phyloP scores from a whole-genome alignment of 805 yeast species.

The Pichia scutulata region DNA sequence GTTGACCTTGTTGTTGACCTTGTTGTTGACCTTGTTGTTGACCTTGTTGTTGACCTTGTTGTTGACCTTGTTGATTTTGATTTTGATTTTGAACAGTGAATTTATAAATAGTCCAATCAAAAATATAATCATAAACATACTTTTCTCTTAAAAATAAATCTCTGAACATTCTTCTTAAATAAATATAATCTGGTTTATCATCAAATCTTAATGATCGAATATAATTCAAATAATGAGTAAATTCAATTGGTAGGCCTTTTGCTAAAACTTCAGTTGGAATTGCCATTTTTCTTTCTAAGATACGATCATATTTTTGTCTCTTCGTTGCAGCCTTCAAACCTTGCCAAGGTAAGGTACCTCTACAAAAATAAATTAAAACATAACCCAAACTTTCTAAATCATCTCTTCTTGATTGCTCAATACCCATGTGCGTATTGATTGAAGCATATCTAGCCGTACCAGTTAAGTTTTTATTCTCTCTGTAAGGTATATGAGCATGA shows the following conservation, averaged over 20 bases:
- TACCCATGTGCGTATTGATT: constrained; percentile 92
- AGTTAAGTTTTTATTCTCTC: constrained; percentile 92
- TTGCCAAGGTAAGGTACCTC: constrained; percentile 98
- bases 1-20: constrained; percentile 42
- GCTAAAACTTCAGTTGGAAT: constrained; percentile 82
- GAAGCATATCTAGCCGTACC: constrained; percentile 98
- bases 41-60: background rate
- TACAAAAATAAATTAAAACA: constrained; percentile 86
- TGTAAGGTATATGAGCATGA: constrained; percentile 89
- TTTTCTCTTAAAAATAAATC: constrained; percentile 84
- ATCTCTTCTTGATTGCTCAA: constrained; percentile 94
- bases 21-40: constrained; percentile 22
- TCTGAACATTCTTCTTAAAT: constrained; percentile 79
- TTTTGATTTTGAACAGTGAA: constrained; percentile 50
- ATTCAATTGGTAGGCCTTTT: constrained; percentile 87
- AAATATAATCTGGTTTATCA: constrained; percentile 92
- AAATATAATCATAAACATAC: constrained; percentile 86
- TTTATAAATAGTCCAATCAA: constrained; percentile 93
- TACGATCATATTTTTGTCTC: constrained; percentile 94
- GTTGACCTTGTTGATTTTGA: constrained; percentile 34
- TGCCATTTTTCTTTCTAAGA: constrained; percentile 89
- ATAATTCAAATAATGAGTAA: constrained; percentile 79
- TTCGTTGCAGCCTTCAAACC: constrained; percentile 95
- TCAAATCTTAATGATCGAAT: constrained; percentile 88
- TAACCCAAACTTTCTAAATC: constrained; percentile 93